These are phyloP conservation scores for Tulasnella sp. DNA, from an alignment of 768 basidiomycete genomes.

Conservation along the genomic window DNA sequence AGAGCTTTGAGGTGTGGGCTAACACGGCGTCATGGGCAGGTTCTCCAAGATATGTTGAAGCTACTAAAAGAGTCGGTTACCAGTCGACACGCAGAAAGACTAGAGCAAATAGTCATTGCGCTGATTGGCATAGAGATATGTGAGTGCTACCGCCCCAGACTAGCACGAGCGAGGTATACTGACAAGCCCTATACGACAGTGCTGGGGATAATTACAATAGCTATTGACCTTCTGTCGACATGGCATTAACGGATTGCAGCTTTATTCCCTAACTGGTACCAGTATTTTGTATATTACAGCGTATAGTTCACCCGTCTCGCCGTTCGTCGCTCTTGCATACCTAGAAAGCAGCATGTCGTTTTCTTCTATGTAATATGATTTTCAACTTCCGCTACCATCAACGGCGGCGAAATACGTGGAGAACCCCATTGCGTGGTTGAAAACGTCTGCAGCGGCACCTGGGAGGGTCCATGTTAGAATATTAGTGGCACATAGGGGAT, in stretches of 20 bases:
- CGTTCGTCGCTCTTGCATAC: no score
- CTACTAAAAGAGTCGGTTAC: conserved; percentile 90
- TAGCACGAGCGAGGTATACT: conserved; percentile 13
- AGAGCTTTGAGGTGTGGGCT: neutral
- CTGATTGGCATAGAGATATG: conserved; percentile 83
- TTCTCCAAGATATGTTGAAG: conserved; percentile 93
- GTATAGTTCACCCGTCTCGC: no score
- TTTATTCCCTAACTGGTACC: no score
- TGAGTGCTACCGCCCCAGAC: conserved; percentile 27
- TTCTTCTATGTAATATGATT: no score
- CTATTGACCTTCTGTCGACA: conserved; percentile 52
- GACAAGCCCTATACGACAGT: conserved; percentile 34
- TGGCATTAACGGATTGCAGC: neutral
- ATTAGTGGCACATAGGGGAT: neutral
- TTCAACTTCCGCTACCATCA: neutral
- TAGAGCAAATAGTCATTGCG: conserved; percentile 87
- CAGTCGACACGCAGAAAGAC: conserved; percentile 75
- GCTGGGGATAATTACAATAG: conserved; percentile 80
- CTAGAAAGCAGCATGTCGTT: no score
- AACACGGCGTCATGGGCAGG: conserved; percentile 33
- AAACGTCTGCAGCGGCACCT: conserved; percentile 6
- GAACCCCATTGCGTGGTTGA: conserved; percentile 10
- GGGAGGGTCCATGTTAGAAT: neutral
- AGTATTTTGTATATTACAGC: no score
- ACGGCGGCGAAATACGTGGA: conserved; percentile 9